phyloP scores from a whole-genome alignment of 1,284 basidiomycete genomes.

The Wallemia hederae region DNA sequence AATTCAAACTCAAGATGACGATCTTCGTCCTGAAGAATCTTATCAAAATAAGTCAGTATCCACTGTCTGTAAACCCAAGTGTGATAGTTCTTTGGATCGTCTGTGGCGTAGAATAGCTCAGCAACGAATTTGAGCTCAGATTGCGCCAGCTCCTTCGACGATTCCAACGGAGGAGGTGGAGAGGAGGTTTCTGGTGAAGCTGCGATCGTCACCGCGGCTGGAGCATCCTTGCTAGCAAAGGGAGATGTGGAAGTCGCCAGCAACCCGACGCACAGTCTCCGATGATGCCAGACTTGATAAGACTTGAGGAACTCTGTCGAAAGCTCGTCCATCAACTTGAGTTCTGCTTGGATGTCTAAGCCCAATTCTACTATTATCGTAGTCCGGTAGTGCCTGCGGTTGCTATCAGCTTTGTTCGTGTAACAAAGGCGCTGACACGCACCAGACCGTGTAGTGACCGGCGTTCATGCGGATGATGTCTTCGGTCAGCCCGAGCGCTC shows the following conservation, averaged over 20 bases:
- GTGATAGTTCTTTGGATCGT: conserved; percentile 78
- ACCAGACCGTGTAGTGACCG: conserved; percentile 86
- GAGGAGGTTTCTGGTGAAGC: conserved; percentile 4
- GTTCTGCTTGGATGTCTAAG: conserved; percentile 37
- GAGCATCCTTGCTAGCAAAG: conserved; percentile 1
- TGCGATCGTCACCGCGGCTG: neutral
- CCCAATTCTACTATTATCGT: conserved; percentile 40
- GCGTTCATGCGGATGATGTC: conserved; percentile 59
- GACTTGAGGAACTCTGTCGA: conserved; percentile 57
- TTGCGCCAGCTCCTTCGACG: conserved; percentile 12
- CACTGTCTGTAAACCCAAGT: conserved; percentile 87
- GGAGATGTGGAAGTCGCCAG: conserved; percentile 24
- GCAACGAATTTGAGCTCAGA: conserved; percentile 53
- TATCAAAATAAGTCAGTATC: conserved; percentile 44
- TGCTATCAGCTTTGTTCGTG: conserved; percentile 1
- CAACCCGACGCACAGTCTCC: conserved; percentile 36
- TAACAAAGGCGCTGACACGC: conserved; percentile 6
- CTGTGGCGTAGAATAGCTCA: conserved; percentile 24
- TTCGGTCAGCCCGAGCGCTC: conserved; percentile 61
- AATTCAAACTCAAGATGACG: conserved; percentile 55
- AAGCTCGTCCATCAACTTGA: conserved; percentile 53
- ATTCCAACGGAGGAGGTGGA: conserved; percentile 13
- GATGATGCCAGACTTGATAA: conserved; percentile 95
- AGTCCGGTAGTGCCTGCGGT: conserved; percentile 62
- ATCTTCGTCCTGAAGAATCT: conserved; percentile 21